Percentiles rank a stretch among this genome's conserved stretches.
These are phyloP conservation scores for Phytophthora pini DNA, from an alignment of 352 stramenopile species.

Conservation along the genomic window DNA sequence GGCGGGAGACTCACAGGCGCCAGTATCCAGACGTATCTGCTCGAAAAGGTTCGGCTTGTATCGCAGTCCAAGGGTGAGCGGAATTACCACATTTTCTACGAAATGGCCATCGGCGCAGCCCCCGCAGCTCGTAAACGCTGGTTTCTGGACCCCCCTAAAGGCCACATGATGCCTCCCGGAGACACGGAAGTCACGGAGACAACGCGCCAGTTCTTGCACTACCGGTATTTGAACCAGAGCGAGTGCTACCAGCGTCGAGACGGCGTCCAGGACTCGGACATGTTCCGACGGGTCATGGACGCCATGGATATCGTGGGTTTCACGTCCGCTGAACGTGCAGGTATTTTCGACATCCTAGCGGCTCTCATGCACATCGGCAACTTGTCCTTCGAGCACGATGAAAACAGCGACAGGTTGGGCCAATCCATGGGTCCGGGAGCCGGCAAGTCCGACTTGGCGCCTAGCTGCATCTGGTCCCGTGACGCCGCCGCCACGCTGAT, in stretches of 20 bases:
- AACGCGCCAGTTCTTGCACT: conserved; percentile 70
- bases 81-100: conserved; percentile 91
- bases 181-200: conserved; percentile 54
- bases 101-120: conserved; percentile 75
- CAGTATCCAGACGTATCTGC: conserved; percentile 93
- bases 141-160: conserved; percentile 63
- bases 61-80: conserved; percentile 83
- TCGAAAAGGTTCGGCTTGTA: conserved; percentile 94
- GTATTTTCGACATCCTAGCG: conserved; percentile 85
- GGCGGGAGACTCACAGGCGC: conserved; percentile 77
- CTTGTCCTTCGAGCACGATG: conserved; percentile 85
- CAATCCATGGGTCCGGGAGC: conserved; percentile 40
- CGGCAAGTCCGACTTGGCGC: conserved; percentile 51
- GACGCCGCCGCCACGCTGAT: conserved; percentile 76
- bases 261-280: conserved; percentile 73
- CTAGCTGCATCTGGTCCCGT: conserved; percentile 72
- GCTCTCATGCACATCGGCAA: conserved; percentile 92
- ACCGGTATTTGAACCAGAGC: conserved; percentile 89
- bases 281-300: conserved; percentile 81
- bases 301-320: conserved; percentile 89
- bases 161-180: conserved; percentile 42
- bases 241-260: conserved; percentile 84
- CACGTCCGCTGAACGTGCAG: conserved; percentile 67
- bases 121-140: conserved; percentile 59
- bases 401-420: conserved; percentile 57